Conservation (phyloP, 2,329 filamentous ascomycete species). For the Paraphoma sp. region DNA sequence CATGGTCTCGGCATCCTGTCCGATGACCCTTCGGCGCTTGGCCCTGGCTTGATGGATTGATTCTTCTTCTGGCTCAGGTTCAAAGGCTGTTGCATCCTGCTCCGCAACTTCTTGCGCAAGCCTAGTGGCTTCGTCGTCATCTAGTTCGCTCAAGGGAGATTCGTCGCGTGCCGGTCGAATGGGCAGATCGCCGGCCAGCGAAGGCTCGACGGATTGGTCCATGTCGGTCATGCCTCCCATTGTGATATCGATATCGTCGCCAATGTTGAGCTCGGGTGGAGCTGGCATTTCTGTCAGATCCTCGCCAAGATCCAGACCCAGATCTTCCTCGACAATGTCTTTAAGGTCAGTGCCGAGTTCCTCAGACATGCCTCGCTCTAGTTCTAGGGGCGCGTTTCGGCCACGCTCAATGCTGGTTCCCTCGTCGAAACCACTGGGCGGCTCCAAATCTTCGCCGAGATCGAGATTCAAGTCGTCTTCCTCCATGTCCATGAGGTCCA, state of each 20-base stretch:
- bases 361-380: conserved; percentile 52
- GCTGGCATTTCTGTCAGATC: conserved; percentile 32
- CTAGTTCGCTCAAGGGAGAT: conserved; percentile 63
- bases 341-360: conserved; percentile 57
- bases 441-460: conserved; percentile 61
- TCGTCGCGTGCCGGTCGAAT: conserved; percentile 51
- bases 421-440: conserved; percentile 35
- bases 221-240: conserved; percentile 60
- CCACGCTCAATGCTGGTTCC: conserved; percentile 81
- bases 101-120: conserved; percentile 66
- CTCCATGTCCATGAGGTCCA: conserved; percentile 52
- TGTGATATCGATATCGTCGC: conserved; percentile 49
- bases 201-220: conserved; percentile 27
- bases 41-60: conserved; percentile 71
- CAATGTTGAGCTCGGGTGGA: conserved; percentile 32
- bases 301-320: conserved; percentile 53
- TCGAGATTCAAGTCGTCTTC: conserved; percentile 67
- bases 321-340: conserved; percentile 57
- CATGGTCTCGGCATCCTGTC: conserved; percentile 81
- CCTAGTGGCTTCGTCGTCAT: conserved; percentile 62
- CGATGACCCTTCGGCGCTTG: conserved; percentile 81
- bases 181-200: conserved; percentile 58
- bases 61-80: conserved; percentile 59
- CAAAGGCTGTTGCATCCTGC: conserved; percentile 43
- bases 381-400: conserved; percentile 77